These are phyloP conservation scores for Davidsoniella australis DNA, from an alignment of 2,329 filamentous ascomycete genomes.

Conservation along the genomic window DNA sequence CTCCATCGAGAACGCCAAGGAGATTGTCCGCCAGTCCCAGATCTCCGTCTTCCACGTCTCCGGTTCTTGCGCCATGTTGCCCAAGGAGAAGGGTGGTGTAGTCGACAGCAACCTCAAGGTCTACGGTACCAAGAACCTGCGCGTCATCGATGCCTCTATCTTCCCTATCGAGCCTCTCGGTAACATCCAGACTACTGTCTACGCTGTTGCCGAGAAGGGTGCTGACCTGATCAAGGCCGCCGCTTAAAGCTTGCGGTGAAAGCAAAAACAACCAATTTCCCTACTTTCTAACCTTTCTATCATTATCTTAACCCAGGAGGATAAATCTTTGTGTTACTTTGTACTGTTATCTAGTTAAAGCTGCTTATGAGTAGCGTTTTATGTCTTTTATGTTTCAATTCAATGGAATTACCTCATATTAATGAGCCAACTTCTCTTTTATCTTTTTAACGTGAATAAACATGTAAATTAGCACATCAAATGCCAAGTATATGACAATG, in stretches of 20 bases:
- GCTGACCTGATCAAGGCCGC: conserved; percentile 20
- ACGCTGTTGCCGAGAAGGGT: conserved; percentile 24
- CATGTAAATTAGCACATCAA: too few species aligned
- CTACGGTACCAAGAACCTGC: conserved; percentile 26
- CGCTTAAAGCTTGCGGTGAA: background rate
- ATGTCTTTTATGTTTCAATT: too few species aligned
- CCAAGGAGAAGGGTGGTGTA: conserved; percentile 26
- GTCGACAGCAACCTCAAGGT: conserved; percentile 26
- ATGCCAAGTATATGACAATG: too few species aligned
- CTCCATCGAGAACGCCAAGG: conserved; percentile 20
- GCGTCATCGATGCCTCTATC: conserved; percentile 29
- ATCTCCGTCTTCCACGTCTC: conserved; percentile 29
- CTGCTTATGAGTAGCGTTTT: too few species aligned
- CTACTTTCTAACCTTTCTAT: too few species aligned
- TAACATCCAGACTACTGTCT: conserved; percentile 19
- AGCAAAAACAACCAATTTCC: background rate
- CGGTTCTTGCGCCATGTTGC: conserved; percentile 34
- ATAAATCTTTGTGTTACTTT: too few species aligned
- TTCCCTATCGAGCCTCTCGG: conserved; percentile 26
- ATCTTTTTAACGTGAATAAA: too few species aligned
- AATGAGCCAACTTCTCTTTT: too few species aligned
- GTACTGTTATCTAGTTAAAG: too few species aligned
- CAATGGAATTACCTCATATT: too few species aligned
- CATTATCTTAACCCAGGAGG: too few species aligned
- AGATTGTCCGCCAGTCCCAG: conserved; percentile 20